Conservation (phyloP, 345 rosid genomes). For the Passiflora organensis region DNA sequence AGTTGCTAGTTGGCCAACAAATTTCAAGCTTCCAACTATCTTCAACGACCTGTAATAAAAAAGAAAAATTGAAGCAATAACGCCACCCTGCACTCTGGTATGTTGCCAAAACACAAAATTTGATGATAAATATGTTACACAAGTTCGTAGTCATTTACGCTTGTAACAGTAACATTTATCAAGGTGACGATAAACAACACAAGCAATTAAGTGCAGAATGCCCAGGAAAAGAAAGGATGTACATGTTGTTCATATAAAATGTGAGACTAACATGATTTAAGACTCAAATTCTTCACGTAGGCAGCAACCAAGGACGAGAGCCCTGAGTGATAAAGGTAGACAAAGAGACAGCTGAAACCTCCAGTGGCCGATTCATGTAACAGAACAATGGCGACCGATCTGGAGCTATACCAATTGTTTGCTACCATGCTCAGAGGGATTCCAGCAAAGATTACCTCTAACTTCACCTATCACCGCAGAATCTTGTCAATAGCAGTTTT, state of each 20-base stretch:
- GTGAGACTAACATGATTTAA: slow-evolving; percentile 3
- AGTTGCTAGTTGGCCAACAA: slow-evolving; percentile 45
- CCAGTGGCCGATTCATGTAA: slow-evolving; percentile 11
- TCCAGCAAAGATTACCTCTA: too few relatives aligned
- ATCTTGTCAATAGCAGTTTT: too few relatives aligned
- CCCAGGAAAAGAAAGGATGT: not conserved
- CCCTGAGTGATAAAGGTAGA: not conserved
- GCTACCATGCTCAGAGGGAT: too few relatives aligned
- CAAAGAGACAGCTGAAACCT: not conserved
- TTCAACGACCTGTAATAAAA: slow-evolving; percentile 26
- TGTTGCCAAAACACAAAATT: slow-evolving; percentile 9
- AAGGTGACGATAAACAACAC: slow-evolving; percentile 12
- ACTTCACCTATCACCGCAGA: too few relatives aligned
- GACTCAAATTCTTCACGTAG: slow-evolving; percentile 19
- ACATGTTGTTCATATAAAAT: slow-evolving; percentile 8
- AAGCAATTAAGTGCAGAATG: slow-evolving; percentile 13
- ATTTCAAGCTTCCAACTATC: slow-evolving; percentile 35
- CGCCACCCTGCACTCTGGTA: slow-evolving; percentile 6
- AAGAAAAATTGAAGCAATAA: slow-evolving; percentile 18
- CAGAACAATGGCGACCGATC: not conserved
- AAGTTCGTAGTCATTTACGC: slow-evolving; percentile 12
- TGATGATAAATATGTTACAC: not conserved
- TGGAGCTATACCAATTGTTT: not conserved
- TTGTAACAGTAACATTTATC: slow-evolving; percentile 3
- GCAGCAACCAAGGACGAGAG: slow-evolving; percentile 5